Evolutionary conservation across 1,284 basidiomycete genomes (phyloP).

Genomic region (Cystobasidiaceae sp.): DNA sequence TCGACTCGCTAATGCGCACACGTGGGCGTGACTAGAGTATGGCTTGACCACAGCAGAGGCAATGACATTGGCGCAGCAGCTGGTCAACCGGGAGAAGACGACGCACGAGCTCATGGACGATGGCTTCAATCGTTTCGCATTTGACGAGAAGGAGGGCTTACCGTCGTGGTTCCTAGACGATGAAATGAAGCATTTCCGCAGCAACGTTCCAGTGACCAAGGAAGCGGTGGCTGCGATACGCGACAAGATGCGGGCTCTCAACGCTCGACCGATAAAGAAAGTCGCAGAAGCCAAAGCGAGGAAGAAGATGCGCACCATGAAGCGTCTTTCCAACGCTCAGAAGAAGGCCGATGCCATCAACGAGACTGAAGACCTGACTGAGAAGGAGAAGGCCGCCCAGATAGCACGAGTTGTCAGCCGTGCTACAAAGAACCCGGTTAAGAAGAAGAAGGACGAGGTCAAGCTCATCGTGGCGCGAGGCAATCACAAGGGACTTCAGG

Average conservation of each 20-base stretch:
- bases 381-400: slow-evolving; percentile 87
- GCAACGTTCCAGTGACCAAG: slow-evolving; percentile 93
- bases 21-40: slow-evolving; percentile 55
- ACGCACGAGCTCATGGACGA: slow-evolving; percentile 86
- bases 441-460: slow-evolving; percentile 61
- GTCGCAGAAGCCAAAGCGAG: slow-evolving; percentile 95
- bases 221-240: slow-evolving; percentile 83
- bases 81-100: slow-evolving; percentile 88
- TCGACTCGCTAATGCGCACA: no score
- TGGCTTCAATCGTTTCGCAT: slow-evolving; percentile 89
- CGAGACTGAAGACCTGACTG: slow-evolving; percentile 79
- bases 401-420: slow-evolving; percentile 81
- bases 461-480: slow-evolving; percentile 92
- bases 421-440: slow-evolving; percentile 55
- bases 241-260: slow-evolving; percentile 85
- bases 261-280: slow-evolving; percentile 98
- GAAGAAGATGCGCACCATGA: slow-evolving; percentile 86
- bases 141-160: slow-evolving; percentile 84
- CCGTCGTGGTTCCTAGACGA: slow-evolving; percentile 98
- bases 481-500: slow-evolving; percentile 79
- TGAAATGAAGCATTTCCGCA: slow-evolving; percentile 85
- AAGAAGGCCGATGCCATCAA: slow-evolving; percentile 96
- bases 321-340: slow-evolving; percentile 83
- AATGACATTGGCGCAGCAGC: slow-evolving; percentile 80
- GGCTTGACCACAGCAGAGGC: slow-evolving; percentile 88